Base-by-base conservation (phyloP, 148 eudicot genomes). In the Arctostaphylos glauca region DNA sequence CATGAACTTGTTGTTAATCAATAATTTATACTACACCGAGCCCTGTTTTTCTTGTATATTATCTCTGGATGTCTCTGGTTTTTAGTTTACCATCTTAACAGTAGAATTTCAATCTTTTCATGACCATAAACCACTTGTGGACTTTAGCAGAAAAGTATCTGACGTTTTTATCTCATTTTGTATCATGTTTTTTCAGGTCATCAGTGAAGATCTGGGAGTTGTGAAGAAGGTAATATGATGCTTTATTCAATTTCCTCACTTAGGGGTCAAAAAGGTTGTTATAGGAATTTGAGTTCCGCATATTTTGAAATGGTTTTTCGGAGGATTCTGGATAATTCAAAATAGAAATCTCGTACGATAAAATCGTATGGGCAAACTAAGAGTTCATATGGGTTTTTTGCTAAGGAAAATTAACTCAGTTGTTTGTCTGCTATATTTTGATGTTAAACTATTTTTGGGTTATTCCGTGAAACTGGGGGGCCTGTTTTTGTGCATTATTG, bases 201-300 rank as follows among this genome's bases (percentile, higher is more conserved):
- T 94, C 74, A 82, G 90, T 80, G 98, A 94, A 85, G 98, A 96
- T 90, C 84, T 96, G 80, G 99, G 94, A 85, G 92, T 96, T 60
- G 84, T 96, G 67, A 96, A 94, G 90, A 94, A 96, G 99, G 99
- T 96, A 80, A 74, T 31, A 53, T 81, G 76, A 46, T 70, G 52
- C 75, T 15, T 70, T 53, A 70, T 50, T 81, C 18, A 64, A 68
- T 18, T 80, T 71, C 44, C 48, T 68, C n/a, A 6, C 5, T 21
- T 16, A 50, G 58, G 9, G 64, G 73, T 19, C 15, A 60, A 43
- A 9, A 38, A 2, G 16, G 55, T 15, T 46, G 43, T 64, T 21
- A 25, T 25, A 31, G 21, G 73, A 23, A 23, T 80, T 12, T 13
- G 70, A 60, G 49, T 21, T 48, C 43, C 21, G 66, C 52, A n/a